phyloP scores from a whole-genome alignment of 768 basidiomycete genomes.

The Tulasnella sp. region DNA sequence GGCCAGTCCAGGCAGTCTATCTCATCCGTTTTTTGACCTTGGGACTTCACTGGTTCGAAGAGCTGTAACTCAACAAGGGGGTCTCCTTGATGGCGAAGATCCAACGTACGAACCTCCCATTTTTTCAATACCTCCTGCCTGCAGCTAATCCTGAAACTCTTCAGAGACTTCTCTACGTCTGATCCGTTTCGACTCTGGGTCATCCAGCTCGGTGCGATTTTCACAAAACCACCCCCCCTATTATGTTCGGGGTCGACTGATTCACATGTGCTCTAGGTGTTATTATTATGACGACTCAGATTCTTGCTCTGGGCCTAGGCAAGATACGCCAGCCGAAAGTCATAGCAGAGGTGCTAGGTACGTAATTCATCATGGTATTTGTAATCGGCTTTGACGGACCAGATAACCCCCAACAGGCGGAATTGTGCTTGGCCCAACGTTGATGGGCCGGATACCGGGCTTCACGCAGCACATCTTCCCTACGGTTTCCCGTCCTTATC shows the following conservation, averaged over 20 bases:
- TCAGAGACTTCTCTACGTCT: constrained; percentile 36
- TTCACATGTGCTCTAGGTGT: constrained; percentile 40
- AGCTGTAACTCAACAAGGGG: constrained; percentile 40
- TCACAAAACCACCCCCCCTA: not conserved
- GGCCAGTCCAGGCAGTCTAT: constrained; percentile 7
- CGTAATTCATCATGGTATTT: too few relatives aligned
- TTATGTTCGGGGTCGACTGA: not conserved
- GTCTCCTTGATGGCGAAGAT: constrained; percentile 62
- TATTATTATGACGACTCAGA: constrained; percentile 68
- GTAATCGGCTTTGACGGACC: too few relatives aligned
- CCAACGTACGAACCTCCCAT: constrained; percentile 33
- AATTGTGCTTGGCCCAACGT: constrained; percentile 67
- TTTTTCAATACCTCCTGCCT: not conserved
- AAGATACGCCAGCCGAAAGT: constrained; percentile 64
- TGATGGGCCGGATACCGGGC: constrained; percentile 71
- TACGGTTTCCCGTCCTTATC: constrained; percentile 51
- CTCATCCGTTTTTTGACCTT: constrained; percentile 7
- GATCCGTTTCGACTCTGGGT: constrained; percentile 74
- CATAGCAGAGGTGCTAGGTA: constrained; percentile 36
- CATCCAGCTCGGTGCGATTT: constrained; percentile 56
- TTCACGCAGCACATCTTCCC: constrained; percentile 87
- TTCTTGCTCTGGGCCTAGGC: constrained; percentile 60
- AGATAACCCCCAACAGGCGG: too few relatives aligned
- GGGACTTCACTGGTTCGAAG: constrained; percentile 1
- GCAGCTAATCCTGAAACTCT: not conserved